Evolutionary conservation across 805 yeast species (phyloP), one percentile per base, ranked within the genome.

Genomic region (Tetrapisispora fleetii): DNA sequence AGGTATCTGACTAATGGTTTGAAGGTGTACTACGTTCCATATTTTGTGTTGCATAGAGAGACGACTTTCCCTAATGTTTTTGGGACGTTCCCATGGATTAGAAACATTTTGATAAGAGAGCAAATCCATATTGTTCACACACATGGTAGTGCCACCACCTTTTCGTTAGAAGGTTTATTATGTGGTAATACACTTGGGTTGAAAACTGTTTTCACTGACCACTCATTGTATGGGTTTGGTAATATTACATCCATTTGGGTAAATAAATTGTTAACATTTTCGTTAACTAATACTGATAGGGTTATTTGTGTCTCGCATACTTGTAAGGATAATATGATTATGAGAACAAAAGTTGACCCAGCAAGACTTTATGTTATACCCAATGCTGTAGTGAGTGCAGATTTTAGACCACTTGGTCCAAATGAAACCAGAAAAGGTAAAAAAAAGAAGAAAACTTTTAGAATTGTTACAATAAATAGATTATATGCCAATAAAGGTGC

Each of bases 291-390:
- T 58, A 80, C 89, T 4, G 96, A 95, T 50, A 91, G 91, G 63
- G 88, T 86, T 42, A 91, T 93, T n/a, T 87, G 97, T 66, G 99
- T 93, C 1, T 85, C 95, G 3, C 93, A 93, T 61, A 91, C 97
- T 0, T 88, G 98, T 64, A 90, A 93, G 60, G 99, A 93, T 56
- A 93, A 93, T 62, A 89, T 95, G 9, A 96, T 90, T 4, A 71
- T 93, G 13, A 71, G 99, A 46, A 95, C 95, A 0, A 78, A 84
- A 1, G 67, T 90, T 38, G 85, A 87, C 54, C 97, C 97, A 0
- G 60, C 75, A 5, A 68, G 69, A 45, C 91, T 89, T 4, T 81
- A 90, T 16, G 99, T 90, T 22, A 93, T 93, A 17, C 99, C 99
- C 0, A 93, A 93, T 67, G 99, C 99, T 0, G 95, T 93, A 4